Conservation (phyloP, 257 asterid genomes). For the Solanum piurae region DNA sequence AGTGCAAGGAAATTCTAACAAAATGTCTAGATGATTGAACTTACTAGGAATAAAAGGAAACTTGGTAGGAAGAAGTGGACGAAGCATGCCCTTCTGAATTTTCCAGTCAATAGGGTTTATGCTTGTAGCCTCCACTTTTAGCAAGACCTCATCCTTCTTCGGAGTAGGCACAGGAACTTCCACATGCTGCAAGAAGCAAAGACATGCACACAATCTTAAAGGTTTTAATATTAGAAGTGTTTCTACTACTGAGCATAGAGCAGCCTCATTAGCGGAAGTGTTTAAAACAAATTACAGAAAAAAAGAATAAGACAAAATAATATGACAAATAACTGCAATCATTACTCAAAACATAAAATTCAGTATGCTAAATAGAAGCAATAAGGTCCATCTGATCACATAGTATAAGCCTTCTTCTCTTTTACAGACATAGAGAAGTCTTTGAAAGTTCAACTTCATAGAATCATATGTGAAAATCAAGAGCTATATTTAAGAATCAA, state of each 20-base stretch:
- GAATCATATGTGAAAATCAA: not conserved
- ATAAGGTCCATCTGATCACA: not conserved
- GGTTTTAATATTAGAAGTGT: not conserved
- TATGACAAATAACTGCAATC: not conserved
- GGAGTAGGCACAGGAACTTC: conserved; percentile 51
- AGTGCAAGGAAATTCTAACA: not conserved
- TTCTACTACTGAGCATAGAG: not conserved
- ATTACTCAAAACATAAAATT: not conserved
- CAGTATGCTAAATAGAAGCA: not conserved
- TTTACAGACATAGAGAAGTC: not conserved
- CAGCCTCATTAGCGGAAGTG: not conserved
- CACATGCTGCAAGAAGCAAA: conserved; percentile 41
- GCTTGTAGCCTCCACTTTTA: conserved; percentile 59
- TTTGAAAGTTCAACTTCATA: not conserved
- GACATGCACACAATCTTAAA: not conserved
- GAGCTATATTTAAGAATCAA: not conserved
- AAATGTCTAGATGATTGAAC: not conserved
- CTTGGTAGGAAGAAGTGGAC: conserved; percentile 35
- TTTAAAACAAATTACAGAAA: not conserved
- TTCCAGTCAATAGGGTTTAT: conserved; percentile 61
- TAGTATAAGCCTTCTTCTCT: not conserved
- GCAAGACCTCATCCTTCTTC: conserved; percentile 44
- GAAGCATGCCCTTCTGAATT: conserved; percentile 48
- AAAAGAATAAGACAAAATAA: not conserved
- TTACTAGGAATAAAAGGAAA: conserved; percentile 51